These are phyloP conservation scores for Dichomitus squalens DNA, from an alignment of 1,284 basidiomycete species.

Conservation along the genomic window DNA sequence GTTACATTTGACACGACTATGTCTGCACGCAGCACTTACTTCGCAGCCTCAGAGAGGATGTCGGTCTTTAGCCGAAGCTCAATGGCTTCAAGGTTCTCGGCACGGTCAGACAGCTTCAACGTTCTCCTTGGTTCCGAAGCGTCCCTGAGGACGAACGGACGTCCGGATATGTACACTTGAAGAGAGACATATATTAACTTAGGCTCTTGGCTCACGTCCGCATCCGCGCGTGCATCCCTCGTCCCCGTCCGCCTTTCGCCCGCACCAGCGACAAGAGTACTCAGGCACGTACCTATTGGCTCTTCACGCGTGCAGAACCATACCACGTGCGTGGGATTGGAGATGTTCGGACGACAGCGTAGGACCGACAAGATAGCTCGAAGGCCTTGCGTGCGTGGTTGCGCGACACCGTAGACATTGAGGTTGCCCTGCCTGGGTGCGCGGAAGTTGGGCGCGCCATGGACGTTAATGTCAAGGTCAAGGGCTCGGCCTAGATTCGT, in stretches of 20 bases:
- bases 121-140: constrained; percentile 83
- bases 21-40: constrained; percentile 43
- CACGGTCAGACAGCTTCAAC: constrained; percentile 86
- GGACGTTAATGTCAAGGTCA: constrained; percentile 89
- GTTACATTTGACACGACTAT: not conserved
- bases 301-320: constrained; percentile 89
- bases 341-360: constrained; percentile 69
- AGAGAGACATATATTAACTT: constrained; percentile 19
- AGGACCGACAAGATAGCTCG: constrained; percentile 91
- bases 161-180: constrained; percentile 87
- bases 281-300: constrained; percentile 60
- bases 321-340: constrained; percentile 70
- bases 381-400: constrained; percentile 92
- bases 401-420: constrained; percentile 93
- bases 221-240: not conserved
- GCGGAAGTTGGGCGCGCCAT: constrained; percentile 96
- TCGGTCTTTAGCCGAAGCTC: constrained; percentile 91
- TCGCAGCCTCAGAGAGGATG: constrained; percentile 86
- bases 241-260: not conserved
- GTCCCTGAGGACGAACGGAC: constrained; percentile 96
- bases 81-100: constrained; percentile 95
- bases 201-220: not conserved
- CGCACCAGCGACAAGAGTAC: not conserved
- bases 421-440: constrained; percentile 75
- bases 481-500: constrained; percentile 70